phyloP scores from a whole-genome alignment of 345 rosid genomes.

The Excoecaria cochinchinensis region DNA sequence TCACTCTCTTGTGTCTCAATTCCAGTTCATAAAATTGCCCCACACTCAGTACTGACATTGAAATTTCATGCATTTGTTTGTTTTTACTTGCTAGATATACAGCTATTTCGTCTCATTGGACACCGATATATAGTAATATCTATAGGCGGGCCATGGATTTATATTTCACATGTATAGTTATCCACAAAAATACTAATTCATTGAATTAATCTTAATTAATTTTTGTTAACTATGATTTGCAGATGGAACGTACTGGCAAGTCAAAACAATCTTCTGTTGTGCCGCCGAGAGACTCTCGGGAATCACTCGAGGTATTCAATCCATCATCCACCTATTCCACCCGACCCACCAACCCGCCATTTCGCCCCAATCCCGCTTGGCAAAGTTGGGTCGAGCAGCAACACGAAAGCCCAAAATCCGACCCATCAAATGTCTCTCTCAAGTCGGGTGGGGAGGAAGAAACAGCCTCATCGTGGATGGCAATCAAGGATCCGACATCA shows the following conservation, averaged over 20 bases:
- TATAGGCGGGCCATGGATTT: no score
- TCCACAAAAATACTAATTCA: no score
- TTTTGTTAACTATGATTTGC: slow-evolving; percentile 10
- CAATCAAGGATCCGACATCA: slow-evolving; percentile 50
- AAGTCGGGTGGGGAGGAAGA: slow-evolving; percentile 46
- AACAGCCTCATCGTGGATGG: slow-evolving; percentile 92
- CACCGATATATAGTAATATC: no score
- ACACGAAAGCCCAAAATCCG: neutral
- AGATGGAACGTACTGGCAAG: slow-evolving; percentile 51
- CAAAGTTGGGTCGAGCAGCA: slow-evolving; percentile 37
- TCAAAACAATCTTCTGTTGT: slow-evolving; percentile 36
- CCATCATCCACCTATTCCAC: slow-evolving; percentile 46
- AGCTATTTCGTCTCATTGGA: no score
- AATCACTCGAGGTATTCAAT: slow-evolving; percentile 86
- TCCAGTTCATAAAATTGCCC: slow-evolving; percentile 21
- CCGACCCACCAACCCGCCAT: slow-evolving; percentile 52
- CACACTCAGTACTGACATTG: slow-evolving; percentile 11
- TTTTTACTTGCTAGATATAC: no score
- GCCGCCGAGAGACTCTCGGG: slow-evolving; percentile 64
- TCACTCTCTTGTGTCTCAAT: neutral
- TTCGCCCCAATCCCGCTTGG: slow-evolving; percentile 56
- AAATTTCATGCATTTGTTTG: neutral
- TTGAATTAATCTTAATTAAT: no score
- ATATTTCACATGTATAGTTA: no score
- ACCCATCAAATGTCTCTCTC: slow-evolving; percentile 19